These are phyloP conservation scores for Globisporangium spinosum DNA, from an alignment of 352 stramenopile species.

Conservation along the genomic window DNA sequence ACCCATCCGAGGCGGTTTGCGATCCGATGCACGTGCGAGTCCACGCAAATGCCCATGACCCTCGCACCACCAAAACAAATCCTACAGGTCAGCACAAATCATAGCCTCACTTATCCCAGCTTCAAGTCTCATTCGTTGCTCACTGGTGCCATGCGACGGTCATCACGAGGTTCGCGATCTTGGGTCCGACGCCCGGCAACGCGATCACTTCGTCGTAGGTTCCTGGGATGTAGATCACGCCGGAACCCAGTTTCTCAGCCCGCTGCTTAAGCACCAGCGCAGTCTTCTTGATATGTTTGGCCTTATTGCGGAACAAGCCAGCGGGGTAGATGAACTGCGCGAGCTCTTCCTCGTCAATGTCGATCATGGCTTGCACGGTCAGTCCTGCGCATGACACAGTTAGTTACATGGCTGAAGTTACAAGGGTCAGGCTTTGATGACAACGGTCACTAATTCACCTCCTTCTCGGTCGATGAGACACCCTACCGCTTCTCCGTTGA, in stretches of 20 bases:
- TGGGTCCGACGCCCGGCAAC: constrained; percentile 92
- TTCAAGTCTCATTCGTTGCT: constrained; percentile 5
- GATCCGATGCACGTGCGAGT: constrained; percentile 97
- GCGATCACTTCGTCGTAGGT: constrained; percentile 88
- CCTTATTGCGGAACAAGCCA: constrained; percentile 96
- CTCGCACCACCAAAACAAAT: constrained; percentile 19
- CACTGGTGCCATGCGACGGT: constrained; percentile 87
- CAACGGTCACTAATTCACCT: constrained; percentile 10
- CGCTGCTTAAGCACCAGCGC: constrained; percentile 40
- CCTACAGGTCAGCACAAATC: neutral
- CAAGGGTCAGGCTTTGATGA: neutral
- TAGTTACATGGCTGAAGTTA: neutral
- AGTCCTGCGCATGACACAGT: constrained; percentile 38
- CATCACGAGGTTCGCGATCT: constrained; percentile 95
- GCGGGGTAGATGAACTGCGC: constrained; percentile 88
- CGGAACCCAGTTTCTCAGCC: constrained; percentile 9
- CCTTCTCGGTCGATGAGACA: constrained; percentile 58
- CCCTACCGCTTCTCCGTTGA: constrained; percentile 68
- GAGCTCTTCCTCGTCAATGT: constrained; percentile 76
- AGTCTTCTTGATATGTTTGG: constrained; percentile 91
- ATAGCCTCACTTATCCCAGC: neutral
- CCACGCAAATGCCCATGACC: constrained; percentile 92
- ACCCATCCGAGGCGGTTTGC: constrained; percentile 94
- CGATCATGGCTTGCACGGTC: constrained; percentile 83
- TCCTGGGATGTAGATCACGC: constrained; percentile 82